Conservation (phyloP, 345 rosid species). For the Rhodamnia rubescens region DNA sequence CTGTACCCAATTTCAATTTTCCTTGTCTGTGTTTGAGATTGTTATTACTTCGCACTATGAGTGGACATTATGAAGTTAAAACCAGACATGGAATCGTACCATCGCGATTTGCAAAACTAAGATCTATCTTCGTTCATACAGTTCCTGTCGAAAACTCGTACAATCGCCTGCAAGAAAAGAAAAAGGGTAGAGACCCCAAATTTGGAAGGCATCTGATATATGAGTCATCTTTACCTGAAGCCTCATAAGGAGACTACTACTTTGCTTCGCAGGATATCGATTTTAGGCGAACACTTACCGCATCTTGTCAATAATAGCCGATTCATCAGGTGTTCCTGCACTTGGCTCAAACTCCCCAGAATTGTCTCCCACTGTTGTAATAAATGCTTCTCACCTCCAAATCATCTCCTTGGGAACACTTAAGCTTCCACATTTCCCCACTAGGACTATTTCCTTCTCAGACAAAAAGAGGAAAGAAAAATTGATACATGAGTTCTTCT, state of each 20-base stretch:
- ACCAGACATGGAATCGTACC: neutral
- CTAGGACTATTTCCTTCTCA: neutral
- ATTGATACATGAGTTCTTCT: too few species aligned
- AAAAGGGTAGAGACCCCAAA: too few species aligned
- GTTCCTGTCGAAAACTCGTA: neutral
- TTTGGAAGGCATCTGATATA: neutral
- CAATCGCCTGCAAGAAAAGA: neutral
- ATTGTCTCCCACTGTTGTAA: constrained; percentile 31
- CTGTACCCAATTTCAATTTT: neutral
- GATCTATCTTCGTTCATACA: neutral
- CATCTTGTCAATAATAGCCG: neutral
- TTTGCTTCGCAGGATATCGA: too few species aligned
- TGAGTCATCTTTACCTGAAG: constrained; percentile 20
- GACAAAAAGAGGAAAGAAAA: too few species aligned
- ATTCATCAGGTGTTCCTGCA: constrained; percentile 19
- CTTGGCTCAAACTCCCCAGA: constrained; percentile 38
- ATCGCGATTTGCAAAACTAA: neutral
- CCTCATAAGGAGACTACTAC: constrained; percentile 21
- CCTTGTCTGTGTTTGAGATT: neutral
- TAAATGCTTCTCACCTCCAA: constrained; percentile 14
- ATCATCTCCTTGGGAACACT: constrained; percentile 28
- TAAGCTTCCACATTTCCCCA: constrained; percentile 36
- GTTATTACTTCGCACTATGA: neutral
- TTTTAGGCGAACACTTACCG: too few species aligned
- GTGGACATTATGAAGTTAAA: neutral